These are phyloP conservation scores for Eleusine indica DNA, from an alignment of 176 grass and related monocot genomes.

Conservation along the genomic window DNA sequence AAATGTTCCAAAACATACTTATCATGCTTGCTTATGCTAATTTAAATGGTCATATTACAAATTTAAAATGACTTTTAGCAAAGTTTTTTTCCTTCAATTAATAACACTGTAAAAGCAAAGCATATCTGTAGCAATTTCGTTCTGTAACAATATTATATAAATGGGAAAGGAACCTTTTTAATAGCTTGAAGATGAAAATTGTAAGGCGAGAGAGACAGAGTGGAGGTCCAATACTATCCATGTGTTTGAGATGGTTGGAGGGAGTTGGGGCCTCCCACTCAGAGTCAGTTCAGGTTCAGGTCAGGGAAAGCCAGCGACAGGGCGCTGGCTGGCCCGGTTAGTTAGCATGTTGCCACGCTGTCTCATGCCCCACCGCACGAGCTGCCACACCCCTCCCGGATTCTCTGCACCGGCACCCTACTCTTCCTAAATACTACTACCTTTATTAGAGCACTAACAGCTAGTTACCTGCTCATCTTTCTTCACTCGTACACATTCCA, in stretches of 20 bases:
- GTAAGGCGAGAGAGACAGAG: background rate
- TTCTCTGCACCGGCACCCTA: constrained; percentile 31
- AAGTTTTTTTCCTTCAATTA: no score
- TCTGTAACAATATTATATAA: no score
- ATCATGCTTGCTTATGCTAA: background rate
- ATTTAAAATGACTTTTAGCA: no score
- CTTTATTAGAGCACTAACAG: background rate
- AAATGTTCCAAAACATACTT: background rate
- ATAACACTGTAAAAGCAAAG: no score
- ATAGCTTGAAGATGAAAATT: no score
- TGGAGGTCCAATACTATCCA: constrained; percentile 19
- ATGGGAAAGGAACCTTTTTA: no score
- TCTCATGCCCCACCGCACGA: constrained; percentile 46
- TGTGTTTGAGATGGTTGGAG: constrained; percentile 9
- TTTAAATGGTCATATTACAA: background rate
- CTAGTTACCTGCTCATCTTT: background rate
- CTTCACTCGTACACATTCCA: background rate
- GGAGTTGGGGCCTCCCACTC: constrained; percentile 21
- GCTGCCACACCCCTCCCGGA: constrained; percentile 31
- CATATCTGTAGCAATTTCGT: no score
- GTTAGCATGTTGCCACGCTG: constrained; percentile 44
- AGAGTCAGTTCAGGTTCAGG: background rate
- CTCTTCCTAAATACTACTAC: no score
- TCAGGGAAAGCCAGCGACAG: constrained; percentile 7
- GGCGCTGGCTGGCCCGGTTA: constrained; percentile 20